phyloP scores from a whole-genome alignment of 768 basidiomycete genomes.

The Boletales sp. region DNA sequence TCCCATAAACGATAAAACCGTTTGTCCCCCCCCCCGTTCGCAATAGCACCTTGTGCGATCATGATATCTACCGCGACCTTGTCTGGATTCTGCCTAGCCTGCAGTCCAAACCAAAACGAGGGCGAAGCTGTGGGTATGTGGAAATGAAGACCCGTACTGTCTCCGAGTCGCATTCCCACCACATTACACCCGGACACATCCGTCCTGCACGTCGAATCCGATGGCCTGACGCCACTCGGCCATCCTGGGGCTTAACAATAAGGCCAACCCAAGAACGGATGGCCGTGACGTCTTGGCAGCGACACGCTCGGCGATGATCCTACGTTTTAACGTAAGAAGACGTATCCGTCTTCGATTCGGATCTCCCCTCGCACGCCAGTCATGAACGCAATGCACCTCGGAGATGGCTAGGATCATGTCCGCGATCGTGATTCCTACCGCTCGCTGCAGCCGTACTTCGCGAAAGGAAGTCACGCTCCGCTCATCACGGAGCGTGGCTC shows the following conservation, averaged over 20 bases:
- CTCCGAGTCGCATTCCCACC: background rate
- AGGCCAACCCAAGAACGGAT: conserved; percentile 32
- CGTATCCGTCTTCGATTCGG: background rate
- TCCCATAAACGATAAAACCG: no score
- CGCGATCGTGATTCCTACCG: conserved; percentile 3
- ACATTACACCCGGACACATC: conserved; percentile 2
- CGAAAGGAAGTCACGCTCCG: conserved; percentile 44
- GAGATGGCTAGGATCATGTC: conserved; percentile 5
- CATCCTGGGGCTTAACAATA: conserved; percentile 46
- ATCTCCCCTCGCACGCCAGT: background rate
- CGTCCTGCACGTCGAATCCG: conserved; percentile 26
- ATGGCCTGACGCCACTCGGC: conserved; percentile 45
- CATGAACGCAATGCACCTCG: conserved; percentile 1
- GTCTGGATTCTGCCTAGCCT: no score
- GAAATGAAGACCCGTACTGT: no score
- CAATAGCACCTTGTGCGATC: no score
- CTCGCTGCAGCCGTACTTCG: conserved; percentile 51
- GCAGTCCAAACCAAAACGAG: no score
- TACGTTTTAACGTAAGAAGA: conserved; percentile 17
- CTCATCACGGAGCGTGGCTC: conserved; percentile 15
- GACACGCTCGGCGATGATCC: conserved; percentile 28
- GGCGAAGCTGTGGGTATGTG: no score
- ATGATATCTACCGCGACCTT: no score
- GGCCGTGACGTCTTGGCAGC: conserved; percentile 40
- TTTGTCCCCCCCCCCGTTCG: no score